Percentiles rank a stretch among this genome's conserved stretches.
Conservation (phyloP, 352 stramenopile species). For the Elongisporangium prolatum region DNA sequence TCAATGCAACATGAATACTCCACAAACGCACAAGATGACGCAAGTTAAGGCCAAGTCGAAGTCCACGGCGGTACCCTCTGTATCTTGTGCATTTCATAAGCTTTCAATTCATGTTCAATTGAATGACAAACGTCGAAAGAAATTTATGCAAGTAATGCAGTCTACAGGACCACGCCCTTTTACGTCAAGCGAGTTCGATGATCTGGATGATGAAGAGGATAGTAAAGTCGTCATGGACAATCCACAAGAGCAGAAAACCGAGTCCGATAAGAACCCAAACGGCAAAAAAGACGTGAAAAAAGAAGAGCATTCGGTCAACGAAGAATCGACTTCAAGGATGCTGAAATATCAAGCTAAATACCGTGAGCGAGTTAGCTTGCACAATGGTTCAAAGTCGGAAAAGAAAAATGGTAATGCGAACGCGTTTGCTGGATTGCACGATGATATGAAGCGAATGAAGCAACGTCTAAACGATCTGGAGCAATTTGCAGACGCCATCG, state of each 20-base stretch:
- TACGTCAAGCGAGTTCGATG: neutral
- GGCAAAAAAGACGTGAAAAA: too few species aligned
- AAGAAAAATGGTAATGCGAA: neutral
- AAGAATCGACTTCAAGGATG: neutral
- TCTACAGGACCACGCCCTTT: constrained; percentile 6
- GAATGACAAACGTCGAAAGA: constrained; percentile 13
- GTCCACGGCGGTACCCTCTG: neutral
- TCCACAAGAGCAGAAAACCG: neutral
- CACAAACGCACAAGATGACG: neutral
- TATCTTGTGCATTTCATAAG: neutral
- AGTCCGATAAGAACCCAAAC: too few species aligned
- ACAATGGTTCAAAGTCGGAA: constrained; percentile 3
- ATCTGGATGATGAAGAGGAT: neutral
- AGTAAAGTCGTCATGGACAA: neutral
- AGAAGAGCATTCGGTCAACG: neutral
- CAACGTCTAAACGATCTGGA: constrained; percentile 43
- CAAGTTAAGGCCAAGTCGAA: neutral
- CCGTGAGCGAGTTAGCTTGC: constrained; percentile 5
- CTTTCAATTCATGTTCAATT: neutral
- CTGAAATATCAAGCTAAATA: constrained; percentile 17
- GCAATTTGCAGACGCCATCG: constrained; percentile 40
- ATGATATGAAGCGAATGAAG: constrained; percentile 49
- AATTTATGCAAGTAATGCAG: constrained; percentile 26
- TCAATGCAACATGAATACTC: neutral
- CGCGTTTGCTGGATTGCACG: constrained; percentile 16